Percentiles rank a stretch among this genome's conserved stretches.
Evolutionary conservation across 495 filamentous ascomycete species (phyloP).

Genomic region (Alectoria sarmentosa): DNA sequence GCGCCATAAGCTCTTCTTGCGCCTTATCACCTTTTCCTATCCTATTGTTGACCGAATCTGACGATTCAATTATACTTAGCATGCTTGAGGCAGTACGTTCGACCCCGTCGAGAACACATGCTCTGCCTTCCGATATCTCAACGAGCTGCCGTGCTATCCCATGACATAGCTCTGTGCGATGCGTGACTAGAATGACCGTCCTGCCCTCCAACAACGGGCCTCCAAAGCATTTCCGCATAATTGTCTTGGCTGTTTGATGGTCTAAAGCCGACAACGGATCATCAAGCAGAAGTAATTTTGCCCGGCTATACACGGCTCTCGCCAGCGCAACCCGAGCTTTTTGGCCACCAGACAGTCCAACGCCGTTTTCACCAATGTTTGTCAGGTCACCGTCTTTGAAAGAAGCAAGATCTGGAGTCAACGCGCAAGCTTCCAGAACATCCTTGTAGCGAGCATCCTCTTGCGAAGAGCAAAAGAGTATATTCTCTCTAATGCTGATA

Average conservation of each 20-base stretch:
- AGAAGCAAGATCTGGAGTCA: constrained; percentile 55
- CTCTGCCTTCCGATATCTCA: constrained; percentile 52
- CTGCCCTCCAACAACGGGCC: constrained; percentile 57
- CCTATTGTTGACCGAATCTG: constrained; percentile 30
- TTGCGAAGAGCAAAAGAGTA: constrained; percentile 67
- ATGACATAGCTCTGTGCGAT: constrained; percentile 63
- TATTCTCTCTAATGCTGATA: constrained; percentile 84
- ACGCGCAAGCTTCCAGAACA: constrained; percentile 55
- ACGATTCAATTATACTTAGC: constrained; percentile 25
- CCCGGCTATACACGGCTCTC: constrained; percentile 61
- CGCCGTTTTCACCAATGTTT: constrained; percentile 62
- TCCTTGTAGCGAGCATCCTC: constrained; percentile 55
- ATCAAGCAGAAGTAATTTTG: constrained; percentile 59
- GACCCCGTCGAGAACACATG: constrained; percentile 38
- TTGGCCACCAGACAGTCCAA: constrained; percentile 65
- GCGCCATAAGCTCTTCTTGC: constrained; percentile 44
- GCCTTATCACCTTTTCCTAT: constrained; percentile 38
- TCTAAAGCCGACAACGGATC: constrained; percentile 63
- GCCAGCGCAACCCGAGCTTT: constrained; percentile 62
- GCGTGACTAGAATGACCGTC: constrained; percentile 66
- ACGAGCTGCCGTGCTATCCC: constrained; percentile 61
- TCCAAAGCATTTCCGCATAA: constrained; percentile 60
- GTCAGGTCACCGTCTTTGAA: constrained; percentile 62
- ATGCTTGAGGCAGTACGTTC: constrained; percentile 24
- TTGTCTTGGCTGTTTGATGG: constrained; percentile 67